Base-by-base conservation (phyloP, 768 basidiomycete genomes). In the Leccinum disarticulatum region DNA sequence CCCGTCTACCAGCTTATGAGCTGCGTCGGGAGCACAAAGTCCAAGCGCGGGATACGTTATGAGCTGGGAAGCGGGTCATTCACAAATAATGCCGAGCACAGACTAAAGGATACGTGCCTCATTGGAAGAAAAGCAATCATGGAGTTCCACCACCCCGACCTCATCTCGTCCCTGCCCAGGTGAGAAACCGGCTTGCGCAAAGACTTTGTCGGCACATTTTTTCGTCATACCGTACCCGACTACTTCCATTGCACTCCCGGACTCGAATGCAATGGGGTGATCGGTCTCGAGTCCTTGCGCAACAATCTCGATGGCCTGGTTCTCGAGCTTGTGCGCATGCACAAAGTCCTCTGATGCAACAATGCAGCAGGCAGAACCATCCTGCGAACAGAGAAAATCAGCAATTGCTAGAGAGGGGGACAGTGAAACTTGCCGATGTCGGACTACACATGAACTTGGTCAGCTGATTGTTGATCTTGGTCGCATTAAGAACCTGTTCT, bases 371-470 rank as follows among this genome's bases (percentile, higher is more conserved):
- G 88, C 88, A 25, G 87, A 88, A 22, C 87, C 87, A 64, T 91
- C 87, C 88, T 89, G 43, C 52, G 31, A 49, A 51, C 41, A 10
- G 10, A 14, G n/a, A 10, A 35, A 3, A 36, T 58, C 31, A 50
- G 38, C 17, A 31, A 28, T n/a, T 19, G 10, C 17, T 8, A 56
- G 6, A 3, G 3, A 25, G 17, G 27, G 10, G 4, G 27, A 19
- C 6, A 13, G 3, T 35, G 8, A 33, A 54, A 70, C 79, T 59
- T 60, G 83, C 89, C 36, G 85, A 92, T 33, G 91, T 94, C 1
- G 91, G 91, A 65, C 89, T 92, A 68, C 91, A 93, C 90, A 93
- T 93, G 70, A 83, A 87, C 72, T 89, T 89, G 3, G 91, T 91
- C 52, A 91, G 75, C 64, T 90, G 82, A 50, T 83, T 86, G 47